Evolutionary conservation across 2,329 filamentous ascomycete species (phyloP), one percentile per base, ranked within the genome.

Genomic region (Neonectria punicea): DNA sequence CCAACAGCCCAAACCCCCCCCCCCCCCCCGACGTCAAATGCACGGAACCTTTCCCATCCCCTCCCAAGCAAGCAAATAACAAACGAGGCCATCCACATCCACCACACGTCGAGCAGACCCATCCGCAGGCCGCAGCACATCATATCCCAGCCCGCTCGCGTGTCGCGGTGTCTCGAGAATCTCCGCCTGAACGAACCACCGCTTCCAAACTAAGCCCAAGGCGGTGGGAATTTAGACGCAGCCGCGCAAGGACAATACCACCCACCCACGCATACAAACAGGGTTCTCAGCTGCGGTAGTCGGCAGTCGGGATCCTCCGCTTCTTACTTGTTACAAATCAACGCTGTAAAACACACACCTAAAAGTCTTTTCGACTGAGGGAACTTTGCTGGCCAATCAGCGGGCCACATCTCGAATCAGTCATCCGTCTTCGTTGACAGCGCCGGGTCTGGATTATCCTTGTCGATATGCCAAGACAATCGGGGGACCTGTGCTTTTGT

Each of bases 301-400:
- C 41, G 22, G 25, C 25, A 25, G 25, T 25, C 25, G 5, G 25
- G n/a, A n/a, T 25, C 49, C 47, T 55, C 58, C 59, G 46, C 59
- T 36, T 53, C 9, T 28, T 32, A 7, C 18, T 14, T 20, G 16
- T 50, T 49, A 36, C 34, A 44, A 53, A 16, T n/a, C n/a, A 53
- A 44, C 43, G 20, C 34, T 30, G 28, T 22, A 39, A 39, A 32
- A 44, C 18, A 18, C 16, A 18, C 32, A 25, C 25, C n/a, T 7
- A 34, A 54, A 53, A 58, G 54, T 58, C 43, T 39, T 32, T 53
- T 46, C 39, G 58, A 44, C 41, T 20, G 53, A n/a, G 25, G 72
- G 74, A 77, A 76, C 75, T 76, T 77, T 76, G 43, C 68, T 51
- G n/a, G 53, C 75, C 75, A 77, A 77, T 76, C 69, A 74, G 47